Base-by-base conservation (phyloP, 192 early-diverging fungal genomes). In the Backusella tarrabulga region DNA sequence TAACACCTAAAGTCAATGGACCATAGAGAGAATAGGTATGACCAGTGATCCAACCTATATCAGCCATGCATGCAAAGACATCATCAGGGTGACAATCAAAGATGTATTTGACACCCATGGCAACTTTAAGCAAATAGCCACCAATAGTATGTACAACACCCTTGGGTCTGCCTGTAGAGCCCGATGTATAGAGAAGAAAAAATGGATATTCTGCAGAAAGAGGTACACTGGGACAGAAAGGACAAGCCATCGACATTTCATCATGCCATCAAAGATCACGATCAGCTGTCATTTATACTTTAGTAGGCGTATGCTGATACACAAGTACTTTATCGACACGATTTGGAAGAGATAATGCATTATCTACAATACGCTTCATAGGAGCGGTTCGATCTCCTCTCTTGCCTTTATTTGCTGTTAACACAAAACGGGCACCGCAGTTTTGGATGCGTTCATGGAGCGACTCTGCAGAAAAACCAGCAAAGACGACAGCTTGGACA, bases 231-330 rank as follows among this genome's bases (percentile, higher is more conserved):
- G 96, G 90, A 80, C 96, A 95, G 87, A 93, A 96, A 41, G 92
- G 91, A 56, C 94, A 91, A 79, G 95, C 92, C 52, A 91, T 91
- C 60, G 84, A 83, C 52, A 89, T 84, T 74, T 94, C 96, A 56
- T 99, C 96, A 83, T 97, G 94, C 96, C 95, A 98, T 95, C 95
- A 98, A 54, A 94, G 86, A 78, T 99, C 97, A 52, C 95, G 89
- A 17, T 88, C 87, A 1, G 86, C 71, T 54, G 75, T 83, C 86
- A 97, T 93, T 6, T 93, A 84, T 19, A 97, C 95, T 40, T 87
- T 80, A 79, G 89, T 91, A 60, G 94, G 93, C 1, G 97, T 97
- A 79, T 94, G 91, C 76, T 92, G 94, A 87, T 90, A 97, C 40
- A 99, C 95, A 80, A 98, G 87, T 23, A 97, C 95, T 8, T 87